phyloP scores from a whole-genome alignment of 2,329 filamentous ascomycete species.

The Trichoderma sp. region DNA sequence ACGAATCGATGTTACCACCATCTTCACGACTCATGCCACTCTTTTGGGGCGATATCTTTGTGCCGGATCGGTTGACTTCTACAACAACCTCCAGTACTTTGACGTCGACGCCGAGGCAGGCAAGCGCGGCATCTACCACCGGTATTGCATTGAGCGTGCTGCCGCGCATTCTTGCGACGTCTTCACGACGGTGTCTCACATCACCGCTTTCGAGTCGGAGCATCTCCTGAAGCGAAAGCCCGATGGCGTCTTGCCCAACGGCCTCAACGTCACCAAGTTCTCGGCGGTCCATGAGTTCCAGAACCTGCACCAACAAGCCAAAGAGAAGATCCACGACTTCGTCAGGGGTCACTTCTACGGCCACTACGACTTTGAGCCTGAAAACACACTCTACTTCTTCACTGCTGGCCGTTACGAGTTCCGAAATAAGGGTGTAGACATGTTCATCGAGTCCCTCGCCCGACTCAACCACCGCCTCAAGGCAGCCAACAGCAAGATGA shows the following conservation, averaged over 20 bases:
- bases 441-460: constrained; percentile 97
- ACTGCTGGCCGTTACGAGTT: constrained; percentile 97
- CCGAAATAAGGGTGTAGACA: constrained; percentile 97
- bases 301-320: constrained; percentile 93
- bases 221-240: constrained; percentile 97
- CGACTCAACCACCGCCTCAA: constrained; percentile 94
- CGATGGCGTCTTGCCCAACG: constrained; percentile 93
- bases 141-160: constrained; percentile 96
- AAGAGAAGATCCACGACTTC: constrained; percentile 98
- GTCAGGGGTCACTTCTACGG: constrained; percentile 98
- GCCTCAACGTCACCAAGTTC: constrained; percentile 95
- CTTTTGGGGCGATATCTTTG: constrained; percentile 94
- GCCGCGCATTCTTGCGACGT: constrained; percentile 92
- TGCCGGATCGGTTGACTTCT: constrained; percentile 96
- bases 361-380: constrained; percentile 94
- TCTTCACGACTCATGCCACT: constrained; percentile 97
- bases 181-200: constrained; percentile 98
- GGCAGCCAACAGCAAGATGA: constrained; percentile 80
- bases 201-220: constrained; percentile 97
- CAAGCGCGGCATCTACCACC: constrained; percentile 97
- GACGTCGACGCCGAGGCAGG: constrained; percentile 96
- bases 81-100: constrained; percentile 97
- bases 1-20: constrained; percentile 94
- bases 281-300: constrained; percentile 98
- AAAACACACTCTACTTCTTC: constrained; percentile 98